Conservation (phyloP, 805 yeast genomes). For the Teunomyces lycoperdinae region DNA sequence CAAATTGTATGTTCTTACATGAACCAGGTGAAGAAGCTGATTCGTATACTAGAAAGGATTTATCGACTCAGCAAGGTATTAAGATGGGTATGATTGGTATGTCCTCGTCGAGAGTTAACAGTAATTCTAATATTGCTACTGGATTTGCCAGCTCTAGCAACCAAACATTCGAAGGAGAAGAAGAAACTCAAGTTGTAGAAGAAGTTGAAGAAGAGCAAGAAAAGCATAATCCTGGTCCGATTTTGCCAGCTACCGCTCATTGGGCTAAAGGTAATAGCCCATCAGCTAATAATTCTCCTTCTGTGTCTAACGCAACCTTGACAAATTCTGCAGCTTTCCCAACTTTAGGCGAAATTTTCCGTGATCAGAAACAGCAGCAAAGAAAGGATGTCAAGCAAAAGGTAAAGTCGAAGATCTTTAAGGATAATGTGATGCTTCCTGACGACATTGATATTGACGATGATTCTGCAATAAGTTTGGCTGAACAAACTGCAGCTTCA, state of each 20-base stretch:
- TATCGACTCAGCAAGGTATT: slow-evolving; percentile 70
- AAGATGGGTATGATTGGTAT: slow-evolving; percentile 50
- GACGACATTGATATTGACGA: slow-evolving; percentile 52
- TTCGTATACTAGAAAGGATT: slow-evolving; percentile 85
- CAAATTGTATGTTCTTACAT: slow-evolving; percentile 97
- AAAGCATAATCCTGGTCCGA: slow-evolving; percentile 26
- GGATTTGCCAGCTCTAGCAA: slow-evolving; percentile 8
- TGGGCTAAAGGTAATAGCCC: slow-evolving; percentile 45
- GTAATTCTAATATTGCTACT: slow-evolving; percentile 9
- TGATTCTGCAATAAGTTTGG: slow-evolving; percentile 43
- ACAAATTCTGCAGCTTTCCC: slow-evolving; percentile 58
- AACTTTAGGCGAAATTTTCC: slow-evolving; percentile 49
- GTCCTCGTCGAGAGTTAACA: slow-evolving; percentile 12
- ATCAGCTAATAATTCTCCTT: slow-evolving; percentile 36
- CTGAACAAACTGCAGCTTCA: slow-evolving; percentile 46
- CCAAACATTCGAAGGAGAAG: slow-evolving; percentile 9
- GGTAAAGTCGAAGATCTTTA: slow-evolving; percentile 27
- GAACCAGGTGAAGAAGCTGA: slow-evolving; percentile 99
- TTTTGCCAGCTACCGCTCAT: slow-evolving; percentile 69
- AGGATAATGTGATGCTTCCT: slow-evolving; percentile 33
- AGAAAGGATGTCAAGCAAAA: slow-evolving; percentile 27
- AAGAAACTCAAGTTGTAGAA: slow-evolving; percentile 3
- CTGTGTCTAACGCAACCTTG: slow-evolving; percentile 33
- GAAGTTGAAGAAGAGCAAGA: background rate
- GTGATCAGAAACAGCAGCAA: slow-evolving; percentile 33